phyloP scores from a whole-genome alignment of 2,329 filamentous ascomycete species.

The Knoxdaviesia proteae region DNA sequence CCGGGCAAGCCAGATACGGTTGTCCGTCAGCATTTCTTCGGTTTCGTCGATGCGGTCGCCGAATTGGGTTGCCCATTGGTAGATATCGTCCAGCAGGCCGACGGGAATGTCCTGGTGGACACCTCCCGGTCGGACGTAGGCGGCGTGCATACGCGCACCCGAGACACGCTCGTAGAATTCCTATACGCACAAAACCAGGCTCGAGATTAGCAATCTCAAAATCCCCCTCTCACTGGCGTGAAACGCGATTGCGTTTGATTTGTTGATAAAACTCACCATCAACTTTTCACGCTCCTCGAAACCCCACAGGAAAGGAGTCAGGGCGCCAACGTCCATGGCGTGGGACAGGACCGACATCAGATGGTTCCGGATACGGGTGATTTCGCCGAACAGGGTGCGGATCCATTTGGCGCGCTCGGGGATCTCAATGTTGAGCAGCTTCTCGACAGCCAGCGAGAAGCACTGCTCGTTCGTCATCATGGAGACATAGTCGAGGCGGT shows the following conservation, averaged over 20 bases:
- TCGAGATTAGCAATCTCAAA: not conserved
- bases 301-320: slow-evolving; percentile 97
- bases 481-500: slow-evolving; percentile 94
- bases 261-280: slow-evolving; percentile 46
- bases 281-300: slow-evolving; percentile 99
- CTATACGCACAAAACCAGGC: slow-evolving; percentile 22
- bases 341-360: slow-evolving; percentile 94
- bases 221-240: too few species aligned
- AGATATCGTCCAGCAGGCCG: slow-evolving; percentile 92
- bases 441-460: slow-evolving; percentile 88
- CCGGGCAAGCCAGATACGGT: slow-evolving; percentile 95
- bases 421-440: slow-evolving; percentile 90
- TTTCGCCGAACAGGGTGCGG: slow-evolving; percentile 82
- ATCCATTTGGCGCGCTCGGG: slow-evolving; percentile 94
- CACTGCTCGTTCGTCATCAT: slow-evolving; percentile 99
- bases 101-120: slow-evolving; percentile 89
- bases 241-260: not conserved
- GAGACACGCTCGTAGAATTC: slow-evolving; percentile 99
- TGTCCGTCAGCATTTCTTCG: slow-evolving; percentile 95
- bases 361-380: slow-evolving; percentile 88
- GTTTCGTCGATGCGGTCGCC: slow-evolving; percentile 97
- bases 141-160: slow-evolving; percentile 87
- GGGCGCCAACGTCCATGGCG: slow-evolving; percentile 95
- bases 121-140: slow-evolving; percentile 89
- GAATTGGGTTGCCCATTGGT: slow-evolving; percentile 99